These are phyloP conservation scores for Trichoderma sp. DNA, from an alignment of 2,329 filamentous ascomycete genomes.

Conservation along the genomic window DNA sequence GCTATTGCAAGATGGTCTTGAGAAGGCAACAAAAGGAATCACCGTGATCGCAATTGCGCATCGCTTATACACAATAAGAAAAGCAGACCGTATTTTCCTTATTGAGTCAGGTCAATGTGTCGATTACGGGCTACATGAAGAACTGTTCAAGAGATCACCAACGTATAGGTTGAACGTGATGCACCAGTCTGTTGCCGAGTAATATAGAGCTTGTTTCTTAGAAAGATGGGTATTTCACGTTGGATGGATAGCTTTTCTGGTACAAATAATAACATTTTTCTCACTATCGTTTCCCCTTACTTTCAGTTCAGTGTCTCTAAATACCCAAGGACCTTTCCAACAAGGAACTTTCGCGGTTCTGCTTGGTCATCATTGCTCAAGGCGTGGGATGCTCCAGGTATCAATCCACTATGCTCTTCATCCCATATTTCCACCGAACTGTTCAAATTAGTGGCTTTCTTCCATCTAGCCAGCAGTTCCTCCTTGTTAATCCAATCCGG, in stretches of 20 bases:
- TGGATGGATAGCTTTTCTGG: neutral
- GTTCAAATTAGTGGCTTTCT: constrained; percentile 36
- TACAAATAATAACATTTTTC: neutral
- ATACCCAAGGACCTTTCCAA: neutral
- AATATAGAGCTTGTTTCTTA: neutral
- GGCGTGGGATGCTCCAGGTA: constrained; percentile 48
- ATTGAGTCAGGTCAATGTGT: neutral
- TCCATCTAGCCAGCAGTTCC: constrained; percentile 41
- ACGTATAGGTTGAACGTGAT: neutral
- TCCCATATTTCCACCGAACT: constrained; percentile 43
- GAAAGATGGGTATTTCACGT: neutral
- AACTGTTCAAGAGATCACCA: neutral
- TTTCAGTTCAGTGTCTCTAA: neutral
- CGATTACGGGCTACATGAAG: neutral
- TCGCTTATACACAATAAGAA: neutral
- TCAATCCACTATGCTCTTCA: constrained; percentile 44
- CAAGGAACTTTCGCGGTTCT: constrained; percentile 30
- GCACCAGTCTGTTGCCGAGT: neutral
- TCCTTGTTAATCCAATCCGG: constrained; percentile 44
- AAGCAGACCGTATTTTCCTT: neutral
- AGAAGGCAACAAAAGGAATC: constrained; percentile 30
- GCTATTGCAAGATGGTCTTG: constrained; percentile 56
- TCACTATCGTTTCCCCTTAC: neutral
- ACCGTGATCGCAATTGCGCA: neutral
- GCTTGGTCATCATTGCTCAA: constrained; percentile 47